Conservation (phyloP, 1,139 yeast genomes). For the Sugiyamaella paludigena region DNA sequence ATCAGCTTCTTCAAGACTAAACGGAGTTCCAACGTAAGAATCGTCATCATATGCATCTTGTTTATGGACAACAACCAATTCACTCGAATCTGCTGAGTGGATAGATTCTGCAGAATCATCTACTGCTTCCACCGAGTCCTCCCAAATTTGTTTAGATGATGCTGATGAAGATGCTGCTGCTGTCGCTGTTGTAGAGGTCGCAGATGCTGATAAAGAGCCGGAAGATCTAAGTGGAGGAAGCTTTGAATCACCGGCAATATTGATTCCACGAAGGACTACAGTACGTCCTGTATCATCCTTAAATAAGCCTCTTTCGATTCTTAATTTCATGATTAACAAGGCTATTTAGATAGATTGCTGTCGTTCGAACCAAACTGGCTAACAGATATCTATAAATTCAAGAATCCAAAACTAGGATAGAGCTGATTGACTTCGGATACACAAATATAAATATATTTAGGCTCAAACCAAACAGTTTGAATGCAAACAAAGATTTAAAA, state of each 20-base stretch:
- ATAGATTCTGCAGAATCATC: background rate
- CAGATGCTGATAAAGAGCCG: too few relatives aligned
- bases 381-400: background rate
- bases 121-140: background rate
- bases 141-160: background rate
- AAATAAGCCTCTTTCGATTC: conserved; percentile 47
- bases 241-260: conserved; percentile 75
- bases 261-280: conserved; percentile 73
- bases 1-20: conserved; percentile 68
- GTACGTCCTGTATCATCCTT: conserved; percentile 59
- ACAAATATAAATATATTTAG: too few relatives aligned
- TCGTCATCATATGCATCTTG: conserved; percentile 38
- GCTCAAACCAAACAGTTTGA: too few relatives aligned
- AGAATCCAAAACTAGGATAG: too few relatives aligned
- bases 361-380: background rate
- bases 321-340: conserved; percentile 17
- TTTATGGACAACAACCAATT: background rate
- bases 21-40: conserved; percentile 77
- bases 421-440: too few relatives aligned
- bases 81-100: background rate
- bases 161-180: conserved; percentile 36
- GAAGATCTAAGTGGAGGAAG: conserved; percentile 46
- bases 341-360: too few relatives aligned
- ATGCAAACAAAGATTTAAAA: too few relatives aligned
- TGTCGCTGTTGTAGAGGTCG: too few relatives aligned